A percentile compares a stretch with the other conserved stretches of the same genome.
Evolutionary conservation across 2,329 filamentous ascomycete species (phyloP).

Genomic region (Penicillium sp.): DNA sequence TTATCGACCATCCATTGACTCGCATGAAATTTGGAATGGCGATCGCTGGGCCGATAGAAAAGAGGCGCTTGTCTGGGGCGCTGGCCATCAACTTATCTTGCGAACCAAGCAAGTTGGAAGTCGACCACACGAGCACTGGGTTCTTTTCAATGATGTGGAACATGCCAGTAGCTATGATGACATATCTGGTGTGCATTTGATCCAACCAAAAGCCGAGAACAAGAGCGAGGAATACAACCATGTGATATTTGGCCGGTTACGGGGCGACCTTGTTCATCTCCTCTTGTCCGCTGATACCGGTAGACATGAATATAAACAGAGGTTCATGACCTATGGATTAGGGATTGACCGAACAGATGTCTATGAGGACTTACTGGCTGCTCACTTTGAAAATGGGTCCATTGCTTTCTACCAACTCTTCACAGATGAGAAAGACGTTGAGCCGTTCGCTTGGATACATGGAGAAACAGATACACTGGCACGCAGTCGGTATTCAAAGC

Average conservation of each 20-base stretch:
- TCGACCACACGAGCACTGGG: conserved; percentile 40
- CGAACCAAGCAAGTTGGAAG: conserved; percentile 44
- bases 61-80: conserved; percentile 56
- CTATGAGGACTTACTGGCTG: conserved; percentile 46
- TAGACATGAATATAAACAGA: conserved; percentile 32
- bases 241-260: conserved; percentile 53
- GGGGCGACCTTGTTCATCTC: conserved; percentile 46
- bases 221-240: conserved; percentile 36
- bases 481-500: conserved; percentile 48
- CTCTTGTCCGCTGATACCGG: conserved; percentile 31
- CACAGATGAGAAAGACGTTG: conserved; percentile 28
- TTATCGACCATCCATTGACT: conserved; percentile 55
- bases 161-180: conserved; percentile 53
- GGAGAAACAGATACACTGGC: conserved; percentile 14
- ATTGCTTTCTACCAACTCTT: conserved; percentile 45
- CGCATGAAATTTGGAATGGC: conserved; percentile 50
- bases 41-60: conserved; percentile 46
- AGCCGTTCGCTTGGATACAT: conserved; percentile 33
- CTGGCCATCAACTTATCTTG: conserved; percentile 52
- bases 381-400: conserved; percentile 46
- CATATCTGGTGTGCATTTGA: conserved; percentile 52
- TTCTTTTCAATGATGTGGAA: conserved; percentile 48
- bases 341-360: conserved; percentile 47
- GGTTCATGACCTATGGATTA: conserved; percentile 42
- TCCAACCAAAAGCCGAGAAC: conserved; percentile 41